A percentile compares a stretch with the other conserved stretches of the same genome.
Evolutionary conservation across 192 early-diverging fungal species (phyloP).

Genomic region (Entomortierella parvispora): DNA sequence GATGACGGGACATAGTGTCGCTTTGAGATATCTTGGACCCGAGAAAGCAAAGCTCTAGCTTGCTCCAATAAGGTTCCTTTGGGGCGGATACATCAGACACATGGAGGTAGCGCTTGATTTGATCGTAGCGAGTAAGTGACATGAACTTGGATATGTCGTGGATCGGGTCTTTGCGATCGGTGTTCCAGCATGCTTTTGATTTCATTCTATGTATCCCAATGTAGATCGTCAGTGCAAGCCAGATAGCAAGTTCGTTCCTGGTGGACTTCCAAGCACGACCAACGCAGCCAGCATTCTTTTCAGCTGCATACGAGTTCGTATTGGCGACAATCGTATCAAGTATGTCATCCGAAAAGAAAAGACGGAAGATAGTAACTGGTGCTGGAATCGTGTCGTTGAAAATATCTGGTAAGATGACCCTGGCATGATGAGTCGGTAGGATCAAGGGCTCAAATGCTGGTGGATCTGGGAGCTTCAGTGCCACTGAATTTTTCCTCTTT

Average conservation of each 20-base stretch:
- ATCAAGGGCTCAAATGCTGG: no score
- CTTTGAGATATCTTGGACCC: conserved; percentile 14
- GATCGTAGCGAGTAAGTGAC: conserved; percentile 25
- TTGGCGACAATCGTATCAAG: not conserved
- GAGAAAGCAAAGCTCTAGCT: conserved; percentile 19
- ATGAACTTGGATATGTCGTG: conserved; percentile 26
- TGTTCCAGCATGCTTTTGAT: conserved; percentile 10
- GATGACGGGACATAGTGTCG: conserved; percentile 24
- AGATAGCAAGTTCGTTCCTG: conserved; percentile 19
- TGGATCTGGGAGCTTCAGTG: no score
- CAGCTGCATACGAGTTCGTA: conserved; percentile 28
- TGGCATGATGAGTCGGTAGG: no score
- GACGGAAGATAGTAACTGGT: conserved; percentile 2
- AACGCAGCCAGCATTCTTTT: no score
- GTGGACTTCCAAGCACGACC: not conserved
- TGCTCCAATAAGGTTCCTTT: conserved; percentile 5
- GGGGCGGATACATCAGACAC: conserved; percentile 6
- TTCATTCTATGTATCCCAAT: conserved; percentile 29
- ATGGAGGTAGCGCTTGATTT: conserved; percentile 32
- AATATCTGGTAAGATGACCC: no score
- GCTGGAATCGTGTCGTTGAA: not conserved
- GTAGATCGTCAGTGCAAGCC: conserved; percentile 33
- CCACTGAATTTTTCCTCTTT: no score
- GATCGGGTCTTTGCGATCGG: not conserved
- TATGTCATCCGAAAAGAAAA: conserved; percentile 3